Evolutionary conservation across 2,329 filamentous ascomycete species (phyloP), one percentile per base, ranked within the genome.

Genomic region (Pezicula radicicola): DNA sequence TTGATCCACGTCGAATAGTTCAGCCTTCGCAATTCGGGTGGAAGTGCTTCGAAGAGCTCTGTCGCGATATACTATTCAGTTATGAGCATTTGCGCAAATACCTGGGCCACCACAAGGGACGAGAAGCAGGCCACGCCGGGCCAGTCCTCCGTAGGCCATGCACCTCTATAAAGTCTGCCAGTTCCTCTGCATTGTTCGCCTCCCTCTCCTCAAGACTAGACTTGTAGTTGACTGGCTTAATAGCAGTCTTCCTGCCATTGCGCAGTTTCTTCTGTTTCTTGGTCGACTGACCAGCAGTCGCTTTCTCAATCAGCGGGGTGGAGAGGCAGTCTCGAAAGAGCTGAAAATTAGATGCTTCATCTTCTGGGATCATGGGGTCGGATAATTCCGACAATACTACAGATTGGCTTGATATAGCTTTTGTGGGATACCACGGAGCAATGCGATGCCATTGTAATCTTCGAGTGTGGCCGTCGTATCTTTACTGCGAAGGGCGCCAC

Each of bases 251-350:
- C 18, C 59, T 54, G 21, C 55, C 53, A 18, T 54, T 13, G 19
- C 51, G 30, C 54, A 40, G 18, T 54, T 74, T 76, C 53, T 77
- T 75, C 55, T 77, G 78, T 25, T 51, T 53, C 50, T 73, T 70
- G 55, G 73, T 75, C 21, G 68, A 55, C 25, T 72, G 63, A 9
- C 69, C 67, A 10, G 52, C 64, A 4, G 78, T 70, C 12, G 85
- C 78, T 54, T 78, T 82, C 46, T 83, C 80, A 48, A 93, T 80
- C 12, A 94, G 74, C 1, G 83, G 77, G 15, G 81, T 81, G 8
- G 88, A 88, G 55, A 94, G 73, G 63, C 82, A 89, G 62, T 94
- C 90, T 49, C 87, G 78, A 68, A 94, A 91, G 44, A 83, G 73
- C 48, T 84, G 79, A 66, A 83, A 87, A 61, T 89, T 89, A 37